phyloP scores from a whole-genome alignment of 352 stramenopile genomes.

The Globisporangium perplexum region DNA sequence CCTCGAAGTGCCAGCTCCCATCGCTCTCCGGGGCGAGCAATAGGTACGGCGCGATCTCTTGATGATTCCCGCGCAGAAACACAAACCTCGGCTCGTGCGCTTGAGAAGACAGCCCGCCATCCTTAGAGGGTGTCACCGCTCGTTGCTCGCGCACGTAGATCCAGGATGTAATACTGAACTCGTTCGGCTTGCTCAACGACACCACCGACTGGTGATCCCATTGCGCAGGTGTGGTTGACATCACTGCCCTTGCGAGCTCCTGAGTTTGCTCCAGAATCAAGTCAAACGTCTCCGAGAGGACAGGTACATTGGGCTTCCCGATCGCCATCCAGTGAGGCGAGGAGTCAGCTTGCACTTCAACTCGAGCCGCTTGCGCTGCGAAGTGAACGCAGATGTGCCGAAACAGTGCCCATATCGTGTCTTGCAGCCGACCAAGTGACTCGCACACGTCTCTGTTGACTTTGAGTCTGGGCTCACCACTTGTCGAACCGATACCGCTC shows the following conservation, averaged over 20 bases:
- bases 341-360: not conserved
- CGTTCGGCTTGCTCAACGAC: constrained; percentile 51
- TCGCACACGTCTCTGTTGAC: constrained; percentile 2
- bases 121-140: too few species aligned
- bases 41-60: constrained; percentile 61
- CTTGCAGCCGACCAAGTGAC: constrained; percentile 11
- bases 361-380: constrained; percentile 6
- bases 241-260: constrained; percentile 7
- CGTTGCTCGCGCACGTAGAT: constrained; percentile 42
- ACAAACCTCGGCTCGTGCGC: constrained; percentile 44
- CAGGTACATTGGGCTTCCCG: constrained; percentile 4
- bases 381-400: constrained; percentile 39
- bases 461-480: not conserved
- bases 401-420: constrained; percentile 30
- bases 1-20: constrained; percentile 49
- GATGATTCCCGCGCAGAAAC: constrained; percentile 58
- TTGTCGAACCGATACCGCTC: not conserved
- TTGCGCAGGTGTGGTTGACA: constrained; percentile 22
- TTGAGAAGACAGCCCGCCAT: not conserved
- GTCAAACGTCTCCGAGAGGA: constrained; percentile 3
- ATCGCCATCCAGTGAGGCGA: not conserved
- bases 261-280: constrained; percentile 4
- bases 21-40: constrained; percentile 38
- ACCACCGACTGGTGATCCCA: constrained; percentile 28
- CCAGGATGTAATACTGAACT: constrained; percentile 89